Conservation (phyloP, 2,329 filamentous ascomycete genomes). For the Neonectria magnoliae region DNA sequence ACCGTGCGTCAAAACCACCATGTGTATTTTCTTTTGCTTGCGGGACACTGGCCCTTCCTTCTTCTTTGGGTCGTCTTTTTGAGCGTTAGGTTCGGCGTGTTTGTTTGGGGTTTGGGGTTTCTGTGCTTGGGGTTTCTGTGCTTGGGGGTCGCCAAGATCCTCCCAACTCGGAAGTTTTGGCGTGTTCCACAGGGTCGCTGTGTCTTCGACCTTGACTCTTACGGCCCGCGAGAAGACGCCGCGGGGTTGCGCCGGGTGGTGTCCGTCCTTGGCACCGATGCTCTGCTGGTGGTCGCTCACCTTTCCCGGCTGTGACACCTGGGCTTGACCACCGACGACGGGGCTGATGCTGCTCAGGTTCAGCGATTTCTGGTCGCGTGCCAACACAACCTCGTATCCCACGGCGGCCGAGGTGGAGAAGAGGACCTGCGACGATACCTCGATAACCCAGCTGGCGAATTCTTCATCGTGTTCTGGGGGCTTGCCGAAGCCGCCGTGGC, state of each 20-base stretch:
- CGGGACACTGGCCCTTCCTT: conserved; percentile 44
- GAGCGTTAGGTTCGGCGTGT: conserved; percentile 46
- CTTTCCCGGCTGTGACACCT: conserved; percentile 73
- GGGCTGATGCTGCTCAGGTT: conserved; percentile 66
- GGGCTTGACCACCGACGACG: conserved; percentile 55
- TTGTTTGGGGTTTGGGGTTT: conserved; percentile 42
- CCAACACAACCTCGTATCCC: conserved; percentile 86
- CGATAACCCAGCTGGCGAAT: conserved; percentile 86
- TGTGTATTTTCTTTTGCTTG: conserved; percentile 82
- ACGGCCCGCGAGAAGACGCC: conserved; percentile 89
- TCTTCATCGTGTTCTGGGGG: conserved; percentile 58
- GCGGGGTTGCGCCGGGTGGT: conserved; percentile 70
- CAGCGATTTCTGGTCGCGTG: conserved; percentile 85
- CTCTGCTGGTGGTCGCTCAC: conserved; percentile 81
- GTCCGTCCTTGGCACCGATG: conserved; percentile 63
- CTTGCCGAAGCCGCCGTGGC: conserved; percentile 58
- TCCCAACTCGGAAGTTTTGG: conserved; percentile 79
- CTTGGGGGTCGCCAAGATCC: conserved; percentile 49
- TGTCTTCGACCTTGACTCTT: conserved; percentile 84
- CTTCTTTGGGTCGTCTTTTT: conserved; percentile 47
- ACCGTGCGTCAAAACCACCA: conserved; percentile 93
- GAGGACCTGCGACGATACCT: conserved; percentile 91
- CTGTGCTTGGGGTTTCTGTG: conserved; percentile 26
- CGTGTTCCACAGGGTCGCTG: conserved; percentile 90
- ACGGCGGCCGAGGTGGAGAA: conserved; percentile 92